Evolutionary conservation across 2,329 filamentous ascomycete genomes (phyloP).

Genomic region (Fusarium nematophilum): DNA sequence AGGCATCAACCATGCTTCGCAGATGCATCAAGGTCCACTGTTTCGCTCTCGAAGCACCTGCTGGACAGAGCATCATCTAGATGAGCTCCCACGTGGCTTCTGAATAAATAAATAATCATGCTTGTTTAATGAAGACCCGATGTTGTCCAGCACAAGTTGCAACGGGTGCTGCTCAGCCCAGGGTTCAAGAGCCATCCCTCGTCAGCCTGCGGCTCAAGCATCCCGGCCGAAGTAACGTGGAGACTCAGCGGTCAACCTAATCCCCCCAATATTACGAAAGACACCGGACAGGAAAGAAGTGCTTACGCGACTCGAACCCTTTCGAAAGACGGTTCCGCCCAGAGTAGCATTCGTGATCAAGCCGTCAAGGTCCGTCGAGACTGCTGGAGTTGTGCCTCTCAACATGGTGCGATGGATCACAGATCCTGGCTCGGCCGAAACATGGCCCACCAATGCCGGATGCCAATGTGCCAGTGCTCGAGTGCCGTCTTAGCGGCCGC

Average conservation of each 20-base stretch:
- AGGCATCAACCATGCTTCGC: background rate
- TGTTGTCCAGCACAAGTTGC: background rate
- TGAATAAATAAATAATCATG: background rate
- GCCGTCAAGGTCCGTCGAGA: background rate
- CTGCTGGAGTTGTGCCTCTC: conserved; percentile 1
- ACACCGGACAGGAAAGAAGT: background rate
- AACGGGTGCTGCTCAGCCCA: background rate
- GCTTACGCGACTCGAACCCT: background rate
- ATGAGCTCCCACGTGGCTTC: background rate
- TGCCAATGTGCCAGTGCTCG: conserved; percentile 15
- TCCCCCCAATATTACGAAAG: background rate
- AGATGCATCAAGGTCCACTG: background rate
- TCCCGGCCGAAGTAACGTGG: background rate
- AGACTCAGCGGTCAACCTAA: background rate
- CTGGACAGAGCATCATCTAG: conserved; percentile 3
- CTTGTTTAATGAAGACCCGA: background rate
- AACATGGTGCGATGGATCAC: conserved; percentile 7
- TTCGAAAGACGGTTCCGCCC: conserved; percentile 4
- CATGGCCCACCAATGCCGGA: conserved; percentile 15
- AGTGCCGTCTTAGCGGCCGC: conserved; percentile 31
- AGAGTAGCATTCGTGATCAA: conserved; percentile 7
- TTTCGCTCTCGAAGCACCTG: background rate
- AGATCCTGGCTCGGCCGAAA: conserved; percentile 19
- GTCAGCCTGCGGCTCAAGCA: background rate
- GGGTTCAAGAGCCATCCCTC: background rate